Base-by-base conservation (phyloP, 2,329 filamentous ascomycete species). In the Hypoxylon sp. region DNA sequence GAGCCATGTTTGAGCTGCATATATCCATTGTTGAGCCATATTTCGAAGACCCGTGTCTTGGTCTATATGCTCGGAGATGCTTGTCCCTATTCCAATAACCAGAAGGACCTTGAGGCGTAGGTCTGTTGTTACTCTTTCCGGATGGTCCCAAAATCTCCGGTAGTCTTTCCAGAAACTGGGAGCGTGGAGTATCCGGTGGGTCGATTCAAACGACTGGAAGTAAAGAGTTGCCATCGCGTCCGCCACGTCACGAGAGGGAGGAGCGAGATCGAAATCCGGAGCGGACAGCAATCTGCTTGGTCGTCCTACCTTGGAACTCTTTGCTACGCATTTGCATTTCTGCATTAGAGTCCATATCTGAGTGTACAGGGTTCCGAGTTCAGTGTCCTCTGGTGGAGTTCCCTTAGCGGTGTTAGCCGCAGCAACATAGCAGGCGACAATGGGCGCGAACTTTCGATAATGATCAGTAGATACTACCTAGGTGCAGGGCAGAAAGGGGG, bases 151-250 rank as follows among this genome's bases (percentile, higher is more conserved):
- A 65, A 84, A 85, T 0, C 57, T 74, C 2, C 77, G 65, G 68
- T 87, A 89, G 6, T 86, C 82, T 19, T 76, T 69, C 79, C 81
- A 81, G 65, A 89, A 89, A 0, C 80, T 83, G 0, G 86, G 85
- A 3, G 79, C 73, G 60, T 89, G 86, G 0, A 89, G 73, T 48
- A 89, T 83, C 2, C 85, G 82, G 56, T 86, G 82, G 0, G 80
- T 79, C 1, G 80, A 81, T 64, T 87, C 87, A 63, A 85, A 87
- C 0, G 77, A 83, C 2, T 75, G 74, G 46, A 87, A 82, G 74
- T 89, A 89, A 0, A 83, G 68, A 1, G 73, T 63, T 5, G 80
- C 79, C 74, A 84, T 80, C 11, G 70, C 38, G 61, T 87, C 84
- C 0, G 82, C 75, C 4, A 73, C 25, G 9, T 74, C 75, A 0